Evolutionary conservation across 2,329 filamentous ascomycete species (phyloP).

Genomic region (Clarireedia sp.): DNA sequence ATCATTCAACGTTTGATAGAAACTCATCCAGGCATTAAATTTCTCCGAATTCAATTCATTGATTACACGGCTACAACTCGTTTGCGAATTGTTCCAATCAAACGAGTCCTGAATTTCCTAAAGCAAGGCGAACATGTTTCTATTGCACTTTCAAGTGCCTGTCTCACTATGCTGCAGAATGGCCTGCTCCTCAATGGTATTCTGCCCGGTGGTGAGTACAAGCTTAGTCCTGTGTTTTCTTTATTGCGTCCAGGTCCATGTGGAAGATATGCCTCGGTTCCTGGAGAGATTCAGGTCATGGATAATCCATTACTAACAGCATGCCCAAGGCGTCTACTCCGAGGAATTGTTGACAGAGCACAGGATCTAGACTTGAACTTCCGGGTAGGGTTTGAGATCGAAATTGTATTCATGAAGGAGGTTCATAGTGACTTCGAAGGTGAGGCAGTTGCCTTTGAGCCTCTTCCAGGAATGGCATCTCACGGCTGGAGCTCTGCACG

Average conservation of each 20-base stretch:
- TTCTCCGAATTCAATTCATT: constrained; percentile 67
- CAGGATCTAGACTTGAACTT: constrained; percentile 47
- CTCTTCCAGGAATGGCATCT: constrained; percentile 45
- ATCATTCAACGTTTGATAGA: no score
- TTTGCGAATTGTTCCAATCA: constrained; percentile 59
- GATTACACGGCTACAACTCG: constrained; percentile 68
- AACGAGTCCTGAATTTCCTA: constrained; percentile 41
- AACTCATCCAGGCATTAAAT: constrained; percentile 47
- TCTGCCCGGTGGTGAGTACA: constrained; percentile 55
- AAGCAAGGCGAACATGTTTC: constrained; percentile 25
- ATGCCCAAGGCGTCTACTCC: constrained; percentile 61
- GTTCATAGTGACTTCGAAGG: constrained; percentile 22
- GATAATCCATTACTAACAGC: constrained; percentile 42
- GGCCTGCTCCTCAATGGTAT: constrained; percentile 49
- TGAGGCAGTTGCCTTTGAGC: constrained; percentile 31
- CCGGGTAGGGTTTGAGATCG: constrained; percentile 72
- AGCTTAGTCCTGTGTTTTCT: constrained; percentile 56
- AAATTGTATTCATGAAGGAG: constrained; percentile 59
- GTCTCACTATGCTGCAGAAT: constrained; percentile 59
- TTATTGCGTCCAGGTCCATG: constrained; percentile 53
- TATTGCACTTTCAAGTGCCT: constrained; percentile 56
- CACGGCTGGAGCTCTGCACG: constrained; percentile 67
- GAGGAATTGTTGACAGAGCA: constrained; percentile 45
- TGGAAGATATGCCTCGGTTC: constrained; percentile 55
- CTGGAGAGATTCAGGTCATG: constrained; percentile 56